Evolutionary conservation across 1,284 basidiomycete genomes (phyloP).

Genomic region (Irpex lacteus): DNA sequence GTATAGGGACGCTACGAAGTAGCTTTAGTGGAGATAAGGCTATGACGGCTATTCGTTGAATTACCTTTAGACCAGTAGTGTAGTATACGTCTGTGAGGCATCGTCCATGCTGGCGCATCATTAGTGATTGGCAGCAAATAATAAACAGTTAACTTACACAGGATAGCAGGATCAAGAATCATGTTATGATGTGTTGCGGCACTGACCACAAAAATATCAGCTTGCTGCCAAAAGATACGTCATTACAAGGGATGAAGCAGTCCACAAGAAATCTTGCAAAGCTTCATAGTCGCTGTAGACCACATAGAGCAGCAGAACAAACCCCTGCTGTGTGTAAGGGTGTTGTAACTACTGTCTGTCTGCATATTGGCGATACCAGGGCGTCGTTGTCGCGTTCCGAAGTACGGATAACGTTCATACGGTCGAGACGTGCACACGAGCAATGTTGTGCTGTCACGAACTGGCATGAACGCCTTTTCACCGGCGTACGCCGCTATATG

Average conservation of each 20-base stretch:
- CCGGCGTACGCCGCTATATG: too few species aligned
- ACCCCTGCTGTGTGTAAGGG: too few species aligned
- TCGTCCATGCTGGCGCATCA: slow-evolving; percentile 55
- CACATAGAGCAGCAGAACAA: too few species aligned
- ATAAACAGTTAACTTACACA: slow-evolving; percentile 54
- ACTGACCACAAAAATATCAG: slow-evolving; percentile 35
- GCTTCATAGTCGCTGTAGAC: background rate
- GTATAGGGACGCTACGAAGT: slow-evolving; percentile 64
- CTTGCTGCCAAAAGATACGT: background rate
- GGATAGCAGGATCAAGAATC: slow-evolving; percentile 82
- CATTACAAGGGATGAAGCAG: background rate
- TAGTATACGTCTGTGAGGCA: slow-evolving; percentile 76
- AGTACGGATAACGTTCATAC: too few species aligned
- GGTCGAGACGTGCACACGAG: too few species aligned
- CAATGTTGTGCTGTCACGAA: too few species aligned
- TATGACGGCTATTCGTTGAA: too few species aligned
- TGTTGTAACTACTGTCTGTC: too few species aligned
- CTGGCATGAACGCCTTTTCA: too few species aligned
- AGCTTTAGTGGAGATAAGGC: background rate
- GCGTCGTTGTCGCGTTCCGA: too few species aligned
- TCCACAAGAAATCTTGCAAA: background rate
- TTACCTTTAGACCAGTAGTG: slow-evolving; percentile 94
- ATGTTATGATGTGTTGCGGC: slow-evolving; percentile 90
- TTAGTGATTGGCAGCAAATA: too few species aligned
- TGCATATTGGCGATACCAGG: too few species aligned